Percentiles rank a stretch among this genome's conserved stretches.
phyloP scores from a whole-genome alignment of 83 land plant species.

The Thuja plicata region DNA sequence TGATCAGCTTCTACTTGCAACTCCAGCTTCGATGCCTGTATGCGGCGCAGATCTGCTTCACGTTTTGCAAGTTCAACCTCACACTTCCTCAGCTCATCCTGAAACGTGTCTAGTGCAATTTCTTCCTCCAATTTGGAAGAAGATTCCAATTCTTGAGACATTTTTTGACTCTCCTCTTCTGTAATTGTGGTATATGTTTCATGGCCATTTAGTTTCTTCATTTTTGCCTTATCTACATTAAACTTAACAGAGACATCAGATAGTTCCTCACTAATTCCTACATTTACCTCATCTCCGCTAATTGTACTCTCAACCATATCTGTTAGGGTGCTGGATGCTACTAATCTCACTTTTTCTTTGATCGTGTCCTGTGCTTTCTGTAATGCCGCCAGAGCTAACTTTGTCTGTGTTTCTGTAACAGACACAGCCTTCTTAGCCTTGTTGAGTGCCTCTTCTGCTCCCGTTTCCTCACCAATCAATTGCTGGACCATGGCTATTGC shows the following conservation, averaged over 20 bases:
- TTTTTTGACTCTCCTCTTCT: neutral
- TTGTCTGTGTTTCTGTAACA: constrained; percentile 65
- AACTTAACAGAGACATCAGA: constrained; percentile 15
- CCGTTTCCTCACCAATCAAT: constrained; percentile 45
- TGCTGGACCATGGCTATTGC: constrained; percentile 46
- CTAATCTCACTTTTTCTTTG: neutral
- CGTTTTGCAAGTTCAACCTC: constrained; percentile 35
- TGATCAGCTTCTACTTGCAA: constrained; percentile 65
- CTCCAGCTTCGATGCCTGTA: constrained; percentile 67
- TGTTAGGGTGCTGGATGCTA: neutral
- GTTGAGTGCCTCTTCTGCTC: constrained; percentile 61
- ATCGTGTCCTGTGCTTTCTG: constrained; percentile 23
- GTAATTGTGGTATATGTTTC: neutral
- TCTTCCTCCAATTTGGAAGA: constrained; percentile 26
- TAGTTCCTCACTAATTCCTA: constrained; percentile 4
- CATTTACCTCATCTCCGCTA: neutral
- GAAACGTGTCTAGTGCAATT: constrained; percentile 43
- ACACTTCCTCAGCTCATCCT: constrained; percentile 51
- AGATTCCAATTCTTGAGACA: constrained; percentile 13
- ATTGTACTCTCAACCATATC: neutral
- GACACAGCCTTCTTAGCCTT: constrained; percentile 72
- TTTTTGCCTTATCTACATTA: constrained; percentile 13
- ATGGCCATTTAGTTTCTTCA: neutral
- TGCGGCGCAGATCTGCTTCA: constrained; percentile 59
- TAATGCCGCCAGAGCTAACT: constrained; percentile 42